Evolutionary conservation across 805 yeast species (phyloP).

Genomic region (Starmera dryadoides): DNA sequence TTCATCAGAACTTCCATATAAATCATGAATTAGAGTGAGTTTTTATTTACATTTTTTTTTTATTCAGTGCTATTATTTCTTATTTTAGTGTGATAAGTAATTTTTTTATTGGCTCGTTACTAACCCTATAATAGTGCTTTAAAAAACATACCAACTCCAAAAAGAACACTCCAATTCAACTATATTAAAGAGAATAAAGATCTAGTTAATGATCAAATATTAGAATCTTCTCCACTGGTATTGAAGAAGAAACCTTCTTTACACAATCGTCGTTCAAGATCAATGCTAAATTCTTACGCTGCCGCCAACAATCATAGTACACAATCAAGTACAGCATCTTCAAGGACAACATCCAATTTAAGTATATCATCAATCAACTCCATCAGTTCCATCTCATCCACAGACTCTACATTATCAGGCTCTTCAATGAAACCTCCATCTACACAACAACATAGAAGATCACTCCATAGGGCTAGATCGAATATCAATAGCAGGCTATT

Average conservation of each 20-base stretch:
- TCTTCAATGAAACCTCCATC: constrained; percentile 1
- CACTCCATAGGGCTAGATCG: neutral
- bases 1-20: constrained; percentile 30
- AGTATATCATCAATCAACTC: constrained; percentile 17
- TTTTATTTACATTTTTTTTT: neutral
- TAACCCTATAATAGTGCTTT: constrained; percentile 1
- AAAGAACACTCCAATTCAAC: constrained; percentile 10
- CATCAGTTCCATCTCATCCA: constrained; percentile 16
- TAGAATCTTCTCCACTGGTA: constrained; percentile 2
- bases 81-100: too few species aligned
- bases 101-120: neutral
- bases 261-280: too few species aligned
- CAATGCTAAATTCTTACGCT: neutral
- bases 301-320: too few species aligned
- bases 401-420: constrained; percentile 6
- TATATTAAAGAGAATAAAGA: constrained; percentile 1
- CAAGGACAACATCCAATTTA: constrained; percentile 16
- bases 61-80: neutral
- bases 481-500: neutral
- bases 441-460: neutral
- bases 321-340: too few species aligned
- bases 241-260: too few species aligned
- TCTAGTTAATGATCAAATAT: too few species aligned
- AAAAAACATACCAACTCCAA: constrained; percentile 10
- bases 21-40: neutral